phyloP scores from a whole-genome alignment of 257 asterid species.

The Petunia axillaris region DNA sequence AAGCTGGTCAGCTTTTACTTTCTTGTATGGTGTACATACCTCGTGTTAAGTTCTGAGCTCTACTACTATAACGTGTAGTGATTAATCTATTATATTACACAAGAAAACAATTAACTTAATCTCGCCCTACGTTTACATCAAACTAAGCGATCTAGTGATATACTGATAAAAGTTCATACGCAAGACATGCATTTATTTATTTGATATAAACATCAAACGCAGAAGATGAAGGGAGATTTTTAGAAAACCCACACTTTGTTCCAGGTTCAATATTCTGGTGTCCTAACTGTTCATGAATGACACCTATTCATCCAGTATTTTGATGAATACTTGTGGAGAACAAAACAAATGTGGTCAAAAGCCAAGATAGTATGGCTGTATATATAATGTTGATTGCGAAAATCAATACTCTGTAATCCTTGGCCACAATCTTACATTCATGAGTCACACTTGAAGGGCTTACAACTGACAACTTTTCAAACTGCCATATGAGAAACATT shows the following conservation, averaged over 20 bases:
- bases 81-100: too few species aligned
- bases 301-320: constrained; percentile 3
- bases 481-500: constrained; percentile 10
- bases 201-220: too few species aligned
- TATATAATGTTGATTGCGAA: background rate
- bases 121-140: too few species aligned
- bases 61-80: background rate
- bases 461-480: background rate
- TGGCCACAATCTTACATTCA: background rate
- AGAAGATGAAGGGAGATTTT: background rate
- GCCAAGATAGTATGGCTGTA: background rate
- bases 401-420: background rate
- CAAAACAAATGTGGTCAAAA: background rate
- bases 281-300: background rate
- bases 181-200: too few species aligned
- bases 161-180: too few species aligned
- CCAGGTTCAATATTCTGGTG: background rate
- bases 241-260: background rate
- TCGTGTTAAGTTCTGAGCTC: background rate
- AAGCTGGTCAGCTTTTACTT: constrained; percentile 10
- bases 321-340: too few species aligned
- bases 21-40: background rate
- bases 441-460: background rate
- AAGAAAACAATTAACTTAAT: too few species aligned
- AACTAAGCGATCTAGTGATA: too few species aligned